Evolutionary conservation across 164 flowering plant genomes (phyloP).

Genomic region (Macadamia tetraphylla): DNA sequence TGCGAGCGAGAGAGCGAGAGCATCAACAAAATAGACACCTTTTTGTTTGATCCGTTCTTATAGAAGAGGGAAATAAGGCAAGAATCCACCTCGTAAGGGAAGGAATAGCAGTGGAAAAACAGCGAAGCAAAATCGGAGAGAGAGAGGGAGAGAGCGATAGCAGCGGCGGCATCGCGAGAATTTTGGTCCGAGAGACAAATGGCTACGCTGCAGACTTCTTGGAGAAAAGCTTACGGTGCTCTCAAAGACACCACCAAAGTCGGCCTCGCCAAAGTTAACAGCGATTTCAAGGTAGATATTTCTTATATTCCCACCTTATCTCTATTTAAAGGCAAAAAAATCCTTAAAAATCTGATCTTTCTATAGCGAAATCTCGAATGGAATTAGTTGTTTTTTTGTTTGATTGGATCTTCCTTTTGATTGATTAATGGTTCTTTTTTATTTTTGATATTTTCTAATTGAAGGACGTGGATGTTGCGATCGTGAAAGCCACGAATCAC

Average conservation of each 20-base stretch:
- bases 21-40: too few species aligned
- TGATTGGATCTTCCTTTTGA: neutral
- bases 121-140: neutral
- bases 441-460: neutral
- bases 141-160: constrained; percentile 3
- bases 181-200: constrained; percentile 18
- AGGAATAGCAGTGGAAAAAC: too few species aligned
- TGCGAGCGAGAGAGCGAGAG: constrained; percentile 8
- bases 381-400: constrained; percentile 2
- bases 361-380: neutral
- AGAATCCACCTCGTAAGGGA: too few species aligned
- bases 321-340: neutral
- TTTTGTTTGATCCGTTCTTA: too few species aligned
- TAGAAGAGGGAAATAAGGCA: too few species aligned
- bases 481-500: constrained; percentile 96
- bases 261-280: constrained; percentile 87
- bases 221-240: constrained; percentile 86
- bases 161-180: neutral
- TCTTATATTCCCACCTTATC: neutral
- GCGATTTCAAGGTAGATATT: constrained; percentile 64
- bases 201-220: constrained; percentile 60
- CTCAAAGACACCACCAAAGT: constrained; percentile 85
- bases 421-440: neutral
- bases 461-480: constrained; percentile 95
- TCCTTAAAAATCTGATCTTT: neutral